Percentiles rank a stretch among this genome's conserved stretches.
Conservation (phyloP, 2,329 filamentous ascomycete species). For the Colletotrichum sidae region DNA sequence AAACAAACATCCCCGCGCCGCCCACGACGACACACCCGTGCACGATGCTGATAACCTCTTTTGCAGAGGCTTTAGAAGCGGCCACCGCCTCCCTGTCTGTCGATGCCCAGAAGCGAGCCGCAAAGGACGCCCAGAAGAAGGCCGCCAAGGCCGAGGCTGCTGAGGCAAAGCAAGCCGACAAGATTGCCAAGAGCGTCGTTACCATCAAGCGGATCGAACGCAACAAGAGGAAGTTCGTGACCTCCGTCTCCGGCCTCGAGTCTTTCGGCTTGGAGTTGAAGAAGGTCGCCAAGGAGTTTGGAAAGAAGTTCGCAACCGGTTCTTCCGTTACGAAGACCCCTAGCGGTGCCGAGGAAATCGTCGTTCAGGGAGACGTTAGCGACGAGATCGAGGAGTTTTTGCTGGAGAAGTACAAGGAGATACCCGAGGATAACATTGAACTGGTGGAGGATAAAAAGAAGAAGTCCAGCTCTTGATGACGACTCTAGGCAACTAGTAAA, state of each 20-base stretch:
- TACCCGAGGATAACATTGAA: constrained; percentile 96
- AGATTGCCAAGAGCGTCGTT: constrained; percentile 84
- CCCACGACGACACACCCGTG: not conserved
- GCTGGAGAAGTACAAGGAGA: constrained; percentile 86
- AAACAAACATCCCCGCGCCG: constrained; percentile 41
- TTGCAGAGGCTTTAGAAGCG: constrained; percentile 80
- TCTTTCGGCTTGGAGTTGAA: constrained; percentile 93
- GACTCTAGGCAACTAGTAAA: constrained; percentile 32
- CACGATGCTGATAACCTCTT: constrained; percentile 13
- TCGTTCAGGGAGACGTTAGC: constrained; percentile 96
- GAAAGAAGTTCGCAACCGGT: constrained; percentile 98
- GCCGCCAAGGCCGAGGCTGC: constrained; percentile 91
- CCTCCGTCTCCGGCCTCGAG: constrained; percentile 90
- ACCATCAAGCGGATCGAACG: constrained; percentile 97
- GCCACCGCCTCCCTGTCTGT: constrained; percentile 88
- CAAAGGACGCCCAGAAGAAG: constrained; percentile 97
- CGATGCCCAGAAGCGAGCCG: constrained; percentile 92
- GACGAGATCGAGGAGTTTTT: constrained; percentile 95
- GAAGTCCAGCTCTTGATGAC: constrained; percentile 49
- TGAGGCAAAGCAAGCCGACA: constrained; percentile 85
- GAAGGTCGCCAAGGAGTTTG: constrained; percentile 95
- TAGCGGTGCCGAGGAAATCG: constrained; percentile 92
- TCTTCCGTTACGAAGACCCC: constrained; percentile 90
- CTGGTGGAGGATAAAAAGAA: constrained; percentile 97
- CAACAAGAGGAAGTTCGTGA: constrained; percentile 98